Base-by-base conservation (phyloP, 495 filamentous ascomycete species). In the Neurospora tetrasperma region DNA sequence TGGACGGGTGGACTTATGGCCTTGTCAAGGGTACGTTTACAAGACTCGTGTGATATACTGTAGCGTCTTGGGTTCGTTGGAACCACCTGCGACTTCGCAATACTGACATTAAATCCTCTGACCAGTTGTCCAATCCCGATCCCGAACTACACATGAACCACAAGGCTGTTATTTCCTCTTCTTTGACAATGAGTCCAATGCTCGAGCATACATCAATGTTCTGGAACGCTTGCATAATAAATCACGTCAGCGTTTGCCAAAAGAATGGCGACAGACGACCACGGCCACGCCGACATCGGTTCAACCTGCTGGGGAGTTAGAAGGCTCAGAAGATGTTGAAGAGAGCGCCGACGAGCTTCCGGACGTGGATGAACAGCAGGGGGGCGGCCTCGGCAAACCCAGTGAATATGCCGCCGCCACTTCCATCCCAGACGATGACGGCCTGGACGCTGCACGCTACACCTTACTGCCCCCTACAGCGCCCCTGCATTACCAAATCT, bases 1-100 rank as follows among this genome's bases (percentile, higher is more conserved):
- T 93, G 70, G 86, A 88, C 69, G 85, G 85, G 43, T 93, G 90
- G 90, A 84, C 82, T 3, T 85, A 84, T 44, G 88, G 88, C 11
- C 83, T 89, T 41, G 70, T 77, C 38, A 83, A 84, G 62, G 76
- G 79, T 79, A 71, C 39, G 71, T 11, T 35, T 11, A 3, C 27
- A 16, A 66, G 54, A 35, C 14, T 16, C 23, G 18, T n/a, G 6
- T 69, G 35, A 18, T 44, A 6, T n/a, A 27, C 71, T 20, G 3
- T 66, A 35, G 42, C 18, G 12, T n/a, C 38, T 35, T 27, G 20
- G 48, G 48, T 59, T 14, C 2, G 11, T 59, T 59, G 48, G 48
- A 14, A 6, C 48, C 20, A 59, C 20, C 2, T 59, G 4, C 23
- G 48, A 59, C 42, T 16, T 14, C 69, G 38, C 59, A 42, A 12